Evolutionary conservation across 768 basidiomycete genomes (phyloP).

Genomic region (Lactarius akahatsu): DNA sequence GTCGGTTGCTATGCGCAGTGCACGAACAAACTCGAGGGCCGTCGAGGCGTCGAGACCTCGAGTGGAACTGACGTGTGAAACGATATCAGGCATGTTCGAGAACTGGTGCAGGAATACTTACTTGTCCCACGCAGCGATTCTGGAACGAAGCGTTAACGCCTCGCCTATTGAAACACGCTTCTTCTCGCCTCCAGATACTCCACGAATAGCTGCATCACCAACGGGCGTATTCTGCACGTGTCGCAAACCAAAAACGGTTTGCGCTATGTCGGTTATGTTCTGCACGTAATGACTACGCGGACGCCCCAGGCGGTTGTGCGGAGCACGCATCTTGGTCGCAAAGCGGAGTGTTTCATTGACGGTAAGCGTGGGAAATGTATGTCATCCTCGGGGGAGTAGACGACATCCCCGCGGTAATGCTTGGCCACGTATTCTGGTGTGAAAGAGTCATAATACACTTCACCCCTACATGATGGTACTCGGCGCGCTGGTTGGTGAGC

Average conservation of each 20-base stretch:
- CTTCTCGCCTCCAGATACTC: conserved; percentile 72
- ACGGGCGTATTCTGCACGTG: conserved; percentile 72
- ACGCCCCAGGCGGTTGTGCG: conserved; percentile 50
- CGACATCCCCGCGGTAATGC: conserved; percentile 75
- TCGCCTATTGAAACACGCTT: conserved; percentile 85
- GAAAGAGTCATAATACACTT: conserved; percentile 76
- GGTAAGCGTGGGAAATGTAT: conserved; percentile 80
- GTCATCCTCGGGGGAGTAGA: conserved; percentile 83
- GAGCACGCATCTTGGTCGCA: conserved; percentile 66
- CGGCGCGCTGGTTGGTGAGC: conserved; percentile 70
- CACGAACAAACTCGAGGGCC: conserved; percentile 57
- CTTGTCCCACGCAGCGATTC: conserved; percentile 79
- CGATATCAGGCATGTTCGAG: neutral
- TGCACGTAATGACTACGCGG: conserved; percentile 46
- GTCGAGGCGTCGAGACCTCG: conserved; percentile 54
- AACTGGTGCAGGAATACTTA: conserved; percentile 29
- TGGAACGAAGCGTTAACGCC: conserved; percentile 57
- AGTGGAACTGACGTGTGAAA: conserved; percentile 42
- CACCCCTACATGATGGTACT: conserved; percentile 66
- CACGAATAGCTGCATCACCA: conserved; percentile 73
- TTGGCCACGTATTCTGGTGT: conserved; percentile 59
- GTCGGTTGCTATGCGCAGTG: conserved; percentile 57
- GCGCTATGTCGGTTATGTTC: conserved; percentile 50
- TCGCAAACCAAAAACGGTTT: conserved; percentile 71
- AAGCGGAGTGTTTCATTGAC: conserved; percentile 75